Evolutionary conservation across 2,329 filamentous ascomycete species (phyloP), one percentile per base, ranked within the genome.

Genomic region (Verticillium tricorpus): DNA sequence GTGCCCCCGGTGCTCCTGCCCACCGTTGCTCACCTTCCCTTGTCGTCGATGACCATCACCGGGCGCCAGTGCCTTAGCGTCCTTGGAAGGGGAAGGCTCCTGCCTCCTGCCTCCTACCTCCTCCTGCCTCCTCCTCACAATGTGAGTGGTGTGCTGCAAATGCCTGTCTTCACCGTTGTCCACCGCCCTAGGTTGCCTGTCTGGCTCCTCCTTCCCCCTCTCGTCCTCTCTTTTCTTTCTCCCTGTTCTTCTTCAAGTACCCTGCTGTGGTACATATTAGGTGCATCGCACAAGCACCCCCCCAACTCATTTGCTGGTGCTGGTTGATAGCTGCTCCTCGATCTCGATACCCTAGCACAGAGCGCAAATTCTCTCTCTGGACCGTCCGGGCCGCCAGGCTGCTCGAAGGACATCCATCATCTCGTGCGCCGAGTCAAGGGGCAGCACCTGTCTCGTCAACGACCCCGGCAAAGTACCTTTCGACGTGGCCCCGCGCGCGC

Each of bases 401-500:
- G 34, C 34, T 35, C 9, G 34, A 14, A 50, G 40, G 17, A n/a
- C 17, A 28, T 28, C 28, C 28, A 28, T 28, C 54, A 56, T 56
- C 54, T 56, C 14, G 54, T 34, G 14, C 12, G 55, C 17, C 55
- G 55, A 32, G 55, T 57, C 55, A 22, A n/a, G 55, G 8, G 19
- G 28, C 55, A 34, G 28, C 55, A 12, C n/a, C 8, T 37, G 35
- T 32, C n/a, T 12, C 12, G 12, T n/a, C 55, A n/a, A 50, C 45
- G 12, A 50, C 45, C 45, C 40, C 22, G n/a, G 45, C 45, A 50
- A 37, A 39, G 57, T 58, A 31, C 57, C 57, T 39, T 17, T 58
- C 37, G 40, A 32, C 37, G 57, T 58, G 57, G 57, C 57, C 57
- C 57, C 25, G 37, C 35, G 56, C 57, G 57, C 57, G 57, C 57